These are phyloP conservation scores for Pseudonitzschia pungens DNA, from an alignment of 108 stramenopile species.

Conservation along the genomic window DNA sequence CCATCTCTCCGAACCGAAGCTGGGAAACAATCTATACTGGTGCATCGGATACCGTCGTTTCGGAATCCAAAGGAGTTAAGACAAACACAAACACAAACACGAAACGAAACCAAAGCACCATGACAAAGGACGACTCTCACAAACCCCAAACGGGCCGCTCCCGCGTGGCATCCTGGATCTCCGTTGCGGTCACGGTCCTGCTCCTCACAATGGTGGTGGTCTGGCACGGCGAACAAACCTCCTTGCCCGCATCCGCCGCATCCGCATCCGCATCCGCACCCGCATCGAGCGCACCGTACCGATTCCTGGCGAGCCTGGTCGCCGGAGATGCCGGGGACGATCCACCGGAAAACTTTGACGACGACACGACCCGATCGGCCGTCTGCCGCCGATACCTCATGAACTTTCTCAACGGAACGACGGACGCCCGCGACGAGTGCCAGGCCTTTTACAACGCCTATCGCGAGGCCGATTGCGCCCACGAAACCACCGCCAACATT, in stretches of 20 bases:
- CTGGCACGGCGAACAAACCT: conserved; percentile 11
- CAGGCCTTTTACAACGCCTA: conserved; percentile 81
- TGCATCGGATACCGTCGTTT: too few relatives aligned
- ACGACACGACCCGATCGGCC: conserved; percentile 47
- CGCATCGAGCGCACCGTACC: not conserved
- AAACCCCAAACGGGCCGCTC: not conserved
- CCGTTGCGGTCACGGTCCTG: conserved; percentile 17
- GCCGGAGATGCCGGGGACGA: too few relatives aligned
- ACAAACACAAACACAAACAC: not conserved
- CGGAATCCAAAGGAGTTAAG: too few relatives aligned
- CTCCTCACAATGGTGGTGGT: conserved; percentile 16
- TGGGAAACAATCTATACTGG: too few relatives aligned
- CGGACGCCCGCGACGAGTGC: conserved; percentile 80
- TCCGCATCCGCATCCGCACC: too few relatives aligned
- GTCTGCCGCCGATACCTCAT: conserved; percentile 64
- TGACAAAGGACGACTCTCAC: not conserved
- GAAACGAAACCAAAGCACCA: not conserved
- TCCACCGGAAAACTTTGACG: conserved; percentile 18
- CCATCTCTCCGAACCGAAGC: too few relatives aligned
- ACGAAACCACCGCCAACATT: conserved; percentile 1
- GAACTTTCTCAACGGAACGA: conserved; percentile 80
- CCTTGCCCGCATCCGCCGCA: too few relatives aligned
- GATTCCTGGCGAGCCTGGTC: not conserved
- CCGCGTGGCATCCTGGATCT: conserved; percentile 5
- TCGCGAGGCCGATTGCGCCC: conserved; percentile 58